Percentiles rank a stretch among this genome's conserved stretches.
Evolutionary conservation across 805 yeast genomes (phyloP).

Genomic region (Candida easanensis): DNA sequence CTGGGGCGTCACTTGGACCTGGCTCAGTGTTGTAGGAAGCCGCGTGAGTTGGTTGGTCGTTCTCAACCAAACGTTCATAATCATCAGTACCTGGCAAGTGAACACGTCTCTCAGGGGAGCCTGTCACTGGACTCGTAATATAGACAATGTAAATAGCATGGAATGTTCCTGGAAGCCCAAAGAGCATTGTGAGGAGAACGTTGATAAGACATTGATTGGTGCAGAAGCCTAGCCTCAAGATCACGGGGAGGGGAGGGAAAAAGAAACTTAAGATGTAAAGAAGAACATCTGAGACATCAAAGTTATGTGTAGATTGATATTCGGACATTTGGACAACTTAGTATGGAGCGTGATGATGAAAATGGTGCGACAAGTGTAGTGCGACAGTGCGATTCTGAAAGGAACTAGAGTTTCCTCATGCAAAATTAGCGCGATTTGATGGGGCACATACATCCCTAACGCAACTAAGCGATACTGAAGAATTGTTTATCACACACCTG

Average conservation of each 20-base stretch:
- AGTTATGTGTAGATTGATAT: conserved; percentile 8
- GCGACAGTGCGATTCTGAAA: too few species aligned
- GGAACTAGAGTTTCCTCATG: too few species aligned
- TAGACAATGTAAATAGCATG: conserved; percentile 59
- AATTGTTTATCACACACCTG: too few species aligned
- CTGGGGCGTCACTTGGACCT: background rate
- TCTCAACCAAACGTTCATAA: conserved; percentile 23
- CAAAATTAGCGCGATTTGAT: too few species aligned
- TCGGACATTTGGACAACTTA: too few species aligned
- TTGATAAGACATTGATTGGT: conserved; percentile 56
- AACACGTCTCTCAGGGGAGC: conserved; percentile 18
- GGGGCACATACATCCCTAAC: too few species aligned
- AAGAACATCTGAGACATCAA: conserved; percentile 43
- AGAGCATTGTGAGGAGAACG: conserved; percentile 63
- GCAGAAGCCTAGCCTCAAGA: conserved; percentile 59
- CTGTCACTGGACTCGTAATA: conserved; percentile 22
- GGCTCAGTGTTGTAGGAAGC: background rate
- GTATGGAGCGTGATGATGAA: too few species aligned
- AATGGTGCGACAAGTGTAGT: too few species aligned
- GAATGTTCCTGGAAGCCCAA: conserved; percentile 72
- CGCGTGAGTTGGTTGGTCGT: background rate
- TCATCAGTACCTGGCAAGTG: conserved; percentile 9
- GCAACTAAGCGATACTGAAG: too few species aligned
- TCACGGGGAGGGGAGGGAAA: conserved; percentile 74
- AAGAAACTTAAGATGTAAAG: conserved; percentile 59